Evolutionary conservation across 2,329 filamentous ascomycete species (phyloP), one percentile per base, ranked within the genome.

Genomic region (Pyricularia sp.): DNA sequence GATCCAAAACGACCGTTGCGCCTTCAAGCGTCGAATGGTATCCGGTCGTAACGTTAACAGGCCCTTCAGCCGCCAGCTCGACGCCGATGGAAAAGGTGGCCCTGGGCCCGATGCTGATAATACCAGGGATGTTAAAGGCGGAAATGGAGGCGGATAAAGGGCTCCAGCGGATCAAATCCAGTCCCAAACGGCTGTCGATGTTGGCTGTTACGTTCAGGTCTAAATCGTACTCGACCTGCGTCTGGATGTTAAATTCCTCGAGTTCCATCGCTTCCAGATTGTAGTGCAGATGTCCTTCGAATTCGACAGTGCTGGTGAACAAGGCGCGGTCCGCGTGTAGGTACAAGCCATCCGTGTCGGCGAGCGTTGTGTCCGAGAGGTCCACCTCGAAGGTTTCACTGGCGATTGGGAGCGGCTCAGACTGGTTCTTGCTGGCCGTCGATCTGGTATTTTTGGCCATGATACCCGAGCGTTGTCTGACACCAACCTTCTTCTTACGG

Each of bases 371-470:
- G 64, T 55, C 26, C 11, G 64, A 66, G 23, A 30, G 31, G 23
- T 66, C 64, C 64, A 66, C 64, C n/a, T 66, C 33, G 23, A 66
- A 28, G 10, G 64, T 26, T 23, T 66, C n/a, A 12, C 64, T 42
- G n/a, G n/a, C 23, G 7, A n/a, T 25, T n/a, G 64, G 64, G 4
- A 23, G 31, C n/a, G 64, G 55, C n/a, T 59, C 55, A 1, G 31
- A 33, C 1, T 11, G 5, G 31, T 11, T 33, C 9, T 33, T 9
- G 31, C 10, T 9, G 55, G 55, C 26, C 17, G 23, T 7, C 28
- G 28, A 30, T 30, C 28, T 30, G 28, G 28, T 7, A 30, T 30
- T 26, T n/a, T 11, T 33, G 20, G 50, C 50, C 20, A 6, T 10
- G 20, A 58, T 3, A 9, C 0, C 50, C 17, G 50, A 58, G n/a